Base-by-base conservation (phyloP, 352 stramenopile species). In the Peronosclerospora sorghi region DNA sequence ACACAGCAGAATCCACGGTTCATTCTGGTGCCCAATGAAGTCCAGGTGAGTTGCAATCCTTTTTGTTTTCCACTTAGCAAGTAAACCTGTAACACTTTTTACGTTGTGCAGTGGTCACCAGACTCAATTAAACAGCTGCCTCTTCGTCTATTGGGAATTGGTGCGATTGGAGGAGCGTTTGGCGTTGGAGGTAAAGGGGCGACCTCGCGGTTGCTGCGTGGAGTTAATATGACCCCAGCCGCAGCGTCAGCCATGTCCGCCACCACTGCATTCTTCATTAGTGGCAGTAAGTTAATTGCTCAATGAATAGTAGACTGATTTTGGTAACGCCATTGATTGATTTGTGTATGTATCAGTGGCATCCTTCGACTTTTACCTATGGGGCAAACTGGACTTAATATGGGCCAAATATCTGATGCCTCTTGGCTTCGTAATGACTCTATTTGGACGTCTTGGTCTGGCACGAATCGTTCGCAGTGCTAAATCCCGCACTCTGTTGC, bases 141-240 rank as follows among this genome's bases (percentile, higher is more conserved):
- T 17, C 46, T 71, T 12, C 62, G 94, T 29, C 83, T 83, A 32
- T 78, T 86, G 27, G 67, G 94, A 2, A 90, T 88, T 21, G 90
- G 90, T 5, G 70, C 94, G 35, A 77, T 90, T 59, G 86, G 81
- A n/a, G 87, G 87, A 23, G 72, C 95, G 50, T 96, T 97, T 56
- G 90, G 90, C 14, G 73, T 96, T 5, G 84, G 83, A 19, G 85
- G 83, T 36, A 87, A 86, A 39, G 92, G 94, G 29, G 73, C 96
- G n/a, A 94, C 79, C 38, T 86, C 86, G 5, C 77, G 82, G 1
- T 63, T 96, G 15, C 83, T 97, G 72, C 72, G 96, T 13, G 68
- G 79, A 15, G 82, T 96, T 59, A 88, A 88, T 32, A 75, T 96
- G 10, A 48, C 65, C 20, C 72, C 74, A 21, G 54, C 54, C 41